phyloP scores from a whole-genome alignment of 306 rosid species.

The Quercus aquifolioides region DNA sequence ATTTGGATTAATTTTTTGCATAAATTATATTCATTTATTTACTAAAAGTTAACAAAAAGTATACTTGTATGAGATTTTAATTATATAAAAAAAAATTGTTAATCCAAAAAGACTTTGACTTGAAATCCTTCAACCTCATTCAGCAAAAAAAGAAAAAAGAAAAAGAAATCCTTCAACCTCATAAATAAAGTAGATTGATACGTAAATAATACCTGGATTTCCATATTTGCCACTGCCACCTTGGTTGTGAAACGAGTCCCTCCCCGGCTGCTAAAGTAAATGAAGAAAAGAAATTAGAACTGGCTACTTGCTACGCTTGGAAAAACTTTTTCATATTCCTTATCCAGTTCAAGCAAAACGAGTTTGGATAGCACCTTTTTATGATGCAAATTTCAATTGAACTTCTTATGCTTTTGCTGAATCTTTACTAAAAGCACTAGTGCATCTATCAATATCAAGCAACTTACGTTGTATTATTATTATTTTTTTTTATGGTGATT shows the following conservation, averaged over 20 bases:
- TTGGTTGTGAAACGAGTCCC: conserved; percentile 10
- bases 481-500: background rate
- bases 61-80: no score
- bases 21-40: no score
- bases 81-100: no score
- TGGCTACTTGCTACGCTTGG: background rate
- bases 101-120: background rate
- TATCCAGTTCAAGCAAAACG: background rate
- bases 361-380: no score
- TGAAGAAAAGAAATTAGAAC: background rate
- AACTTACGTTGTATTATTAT: background rate
- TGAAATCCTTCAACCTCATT: background rate
- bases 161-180: no score
- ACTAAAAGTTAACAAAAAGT: no score
- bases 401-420: background rate
- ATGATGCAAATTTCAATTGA: background rate
- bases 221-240: conserved; percentile 13
- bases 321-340: background rate
- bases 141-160: no score
- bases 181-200: no score
- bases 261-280: conserved; percentile 31
- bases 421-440: background rate
- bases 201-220: conserved; percentile 19
- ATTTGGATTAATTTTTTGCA: no score
- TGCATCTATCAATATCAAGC: background rate